Base-by-base conservation (phyloP, 2,329 filamentous ascomycete species). In the Calonectria hawksworthii region DNA sequence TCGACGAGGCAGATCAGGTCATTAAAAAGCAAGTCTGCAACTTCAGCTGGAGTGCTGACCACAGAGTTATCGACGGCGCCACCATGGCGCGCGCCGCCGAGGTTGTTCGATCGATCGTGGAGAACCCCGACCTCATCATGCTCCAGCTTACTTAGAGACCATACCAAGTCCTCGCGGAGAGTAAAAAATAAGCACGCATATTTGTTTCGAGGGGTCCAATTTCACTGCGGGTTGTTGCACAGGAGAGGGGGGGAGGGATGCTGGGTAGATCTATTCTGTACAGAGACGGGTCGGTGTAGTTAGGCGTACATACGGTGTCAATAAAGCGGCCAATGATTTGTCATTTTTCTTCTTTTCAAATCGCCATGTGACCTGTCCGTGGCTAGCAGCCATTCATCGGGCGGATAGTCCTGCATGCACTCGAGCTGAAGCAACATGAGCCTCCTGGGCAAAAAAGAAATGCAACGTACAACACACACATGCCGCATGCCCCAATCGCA, bases 31-130 rank as follows among this genome's bases (percentile, higher is more conserved):
- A 98, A 82, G 90, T 98, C 75, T 93, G 94, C 83, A 96, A 98
- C 83, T 95, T 99, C 80, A 99, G 96, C 86, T 99, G 96, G 96
- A 96, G 95, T 84, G 96, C 96, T 8, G 96, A 99, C 85, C 97
- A 99, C 86, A 90, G 97, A 26, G 94, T 99, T 69, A 93, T 99
- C 61, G 97, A 99, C 85, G 97, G 97, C 2, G 96, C 96, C 61
- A 98, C 96, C 74, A 95, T 98, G 91, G 97, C 97, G 26, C 91
- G 96, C 78, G 96, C 96, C 84, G 96, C 95, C 16, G 95, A 96
- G 81, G 90, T 94, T 76, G 94, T 99, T 28, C 92, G 93, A 80
- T 88, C 89, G 67, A 92, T 94, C 79, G 90, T 99, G 50, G 96
- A 99, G 87, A 92, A 95, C 82, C 95, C 96, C 6, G 96, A 96